Evolutionary conservation across 2,329 filamentous ascomycete genomes (phyloP), one percentile per base, ranked within the genome.

Genomic region (Cadophora sp.): DNA sequence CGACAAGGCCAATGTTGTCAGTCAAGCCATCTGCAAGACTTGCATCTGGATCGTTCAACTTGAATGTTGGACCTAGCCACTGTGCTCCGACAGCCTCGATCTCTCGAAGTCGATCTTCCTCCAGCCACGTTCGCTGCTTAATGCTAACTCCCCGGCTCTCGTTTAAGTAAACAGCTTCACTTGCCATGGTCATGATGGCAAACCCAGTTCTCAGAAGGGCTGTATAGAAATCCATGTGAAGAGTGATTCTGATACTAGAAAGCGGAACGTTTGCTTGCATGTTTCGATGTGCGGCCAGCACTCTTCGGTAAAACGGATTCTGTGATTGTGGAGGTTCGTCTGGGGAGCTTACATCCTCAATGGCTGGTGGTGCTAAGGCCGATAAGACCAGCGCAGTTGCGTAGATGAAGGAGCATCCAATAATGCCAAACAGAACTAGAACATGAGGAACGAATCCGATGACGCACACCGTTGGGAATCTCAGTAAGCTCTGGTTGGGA

Each of bases 171-270:
- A 98, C 96, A 3, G 95, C 95, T 79, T 98, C 94, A 73, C 93
- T 97, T 0, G 96, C 96, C 78, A 96, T 95, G 0, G 93, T 97
- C 68, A 98, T 88, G 14, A 95, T 89, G 13, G 89, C 90, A 76
- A 97, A 97, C 0, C 96, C 96, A 43, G 93, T 88, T 67, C 94
- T 90, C 3, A 98, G 84, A 4, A 98, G 83, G 0, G 93, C 92
- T 0, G 94, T 97, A 77, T 98, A 99, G 76, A 98, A 97, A 77
- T 99, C 96, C 83, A 98, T 96, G 64, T 93, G 89, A 82, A 91
- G 89, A 51, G 90, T 92, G 64, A 98, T 87, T 14, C 90, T 88
- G 45, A 97, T 87, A 47, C 91, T 90, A 1, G 91, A 91, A 24
- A 97, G 84, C 14, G 96, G 94, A 3, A 95, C 88, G 67, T 96